phyloP scores from a whole-genome alignment of 1,139 yeast genomes.

The Blastobotrys raffinosifermentans region DNA sequence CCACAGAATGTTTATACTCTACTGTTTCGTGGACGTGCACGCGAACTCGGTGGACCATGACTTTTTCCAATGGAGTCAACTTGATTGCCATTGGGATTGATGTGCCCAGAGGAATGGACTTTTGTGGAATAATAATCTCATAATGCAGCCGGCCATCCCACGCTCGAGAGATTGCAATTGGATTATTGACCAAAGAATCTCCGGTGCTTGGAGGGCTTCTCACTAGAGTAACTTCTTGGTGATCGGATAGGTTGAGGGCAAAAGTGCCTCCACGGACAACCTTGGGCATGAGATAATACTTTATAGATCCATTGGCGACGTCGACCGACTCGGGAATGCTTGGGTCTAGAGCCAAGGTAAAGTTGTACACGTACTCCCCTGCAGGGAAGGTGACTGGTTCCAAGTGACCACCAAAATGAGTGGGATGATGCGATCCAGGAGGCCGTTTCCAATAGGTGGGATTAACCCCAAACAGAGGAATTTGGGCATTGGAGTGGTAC shows the following conservation, averaged over 20 bases:
- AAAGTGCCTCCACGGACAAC: constrained; percentile 32
- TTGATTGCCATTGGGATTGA: constrained; percentile 58
- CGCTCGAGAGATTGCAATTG: constrained; percentile 71
- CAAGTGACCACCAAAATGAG: constrained; percentile 13
- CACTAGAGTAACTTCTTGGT: constrained; percentile 41
- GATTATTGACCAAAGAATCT: constrained; percentile 63
- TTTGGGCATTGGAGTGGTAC: constrained; percentile 4
- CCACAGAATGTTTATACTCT: constrained; percentile 47
- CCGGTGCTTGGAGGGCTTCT: constrained; percentile 81
- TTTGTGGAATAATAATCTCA: constrained; percentile 69
- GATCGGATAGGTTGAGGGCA: constrained; percentile 28
- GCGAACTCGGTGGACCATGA: constrained; percentile 63
- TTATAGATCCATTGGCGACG: constrained; percentile 41
- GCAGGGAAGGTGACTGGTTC: constrained; percentile 43
- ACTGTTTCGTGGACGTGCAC: constrained; percentile 69
- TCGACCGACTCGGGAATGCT: constrained; percentile 64
- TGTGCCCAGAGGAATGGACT: constrained; percentile 66
- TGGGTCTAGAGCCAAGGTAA: constrained; percentile 67
- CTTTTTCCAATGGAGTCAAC: constrained; percentile 63
- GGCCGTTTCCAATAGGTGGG: background rate
- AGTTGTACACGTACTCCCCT: constrained; percentile 73
- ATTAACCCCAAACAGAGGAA: constrained; percentile 10
- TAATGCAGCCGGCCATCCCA: constrained; percentile 81
- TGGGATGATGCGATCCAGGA: background rate
- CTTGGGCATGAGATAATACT: constrained; percentile 29